Base-by-base conservation (phyloP, 306 rosid species). In the Acacia crassicarpa region DNA sequence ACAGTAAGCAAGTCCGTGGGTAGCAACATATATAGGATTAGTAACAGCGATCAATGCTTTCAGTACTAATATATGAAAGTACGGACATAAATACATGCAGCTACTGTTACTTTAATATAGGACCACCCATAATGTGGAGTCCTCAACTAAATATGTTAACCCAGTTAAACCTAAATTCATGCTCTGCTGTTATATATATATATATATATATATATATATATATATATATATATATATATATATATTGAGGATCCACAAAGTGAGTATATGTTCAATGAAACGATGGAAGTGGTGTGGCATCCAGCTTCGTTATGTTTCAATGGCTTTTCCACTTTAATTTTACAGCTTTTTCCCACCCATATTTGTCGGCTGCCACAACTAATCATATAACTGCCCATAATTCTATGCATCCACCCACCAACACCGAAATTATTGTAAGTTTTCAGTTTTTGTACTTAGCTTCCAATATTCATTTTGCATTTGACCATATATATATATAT, bases 281-380 rank as follows among this genome's bases (percentile, higher is more conserved):
- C 5, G 14, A 10, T 53, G 8, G 32, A 22, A 58, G 32, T 9
- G 32, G 65, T 74, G 73, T 83, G 89, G 84, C 80, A 78, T 83
- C 87, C 87, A 88, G 89, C 91, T 85, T 44, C 69, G 9, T 25
- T 10, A 13, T 14, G 2, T 5, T 27, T 62, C 67, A 78, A 78
- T 73, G 38, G 41, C 62, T 85, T 83, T 85, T 66, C 79, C 71
- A 70, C 83, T 81, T 78, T 70, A 62, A 74, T 75, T 80, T 27
- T 54, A 85, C 69, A 63, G 69, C 67, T 63, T 63, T 30, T 63
- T 61, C 0, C 38, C 69, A 63, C 69, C 40, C 40, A 14, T 63
- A 5, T 14, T 30, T 30, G 69, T 63, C 41, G 41, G 41, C 69
- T 63, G 10, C 41, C 16, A 14, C 20, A 30, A 30, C 68, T 27